Evolutionary conservation across 2,329 filamentous ascomycete species (phyloP).

Genomic region (Dothistroma septosporum): DNA sequence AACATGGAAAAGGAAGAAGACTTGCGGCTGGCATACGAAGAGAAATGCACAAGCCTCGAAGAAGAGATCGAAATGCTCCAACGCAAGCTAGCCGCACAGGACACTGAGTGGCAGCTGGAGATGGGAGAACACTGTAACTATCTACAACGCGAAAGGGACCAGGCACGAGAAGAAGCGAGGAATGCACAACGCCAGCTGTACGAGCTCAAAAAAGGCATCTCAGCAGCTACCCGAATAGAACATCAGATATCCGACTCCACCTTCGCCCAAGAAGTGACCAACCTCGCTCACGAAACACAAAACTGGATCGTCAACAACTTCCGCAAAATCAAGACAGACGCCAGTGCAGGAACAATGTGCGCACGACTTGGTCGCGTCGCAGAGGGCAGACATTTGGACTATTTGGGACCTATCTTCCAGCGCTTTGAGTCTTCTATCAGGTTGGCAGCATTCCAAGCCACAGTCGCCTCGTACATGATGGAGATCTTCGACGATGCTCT

Average conservation of each 20-base stretch:
- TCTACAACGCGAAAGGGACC: constrained; percentile 11
- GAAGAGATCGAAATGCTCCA: constrained; percentile 17
- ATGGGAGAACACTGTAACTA: constrained; percentile 9
- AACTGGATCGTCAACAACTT: constrained; percentile 72
- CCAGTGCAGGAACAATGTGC: constrained; percentile 22
- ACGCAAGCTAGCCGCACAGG: constrained; percentile 10
- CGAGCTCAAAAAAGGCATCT: constrained; percentile 69
- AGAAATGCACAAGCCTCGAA: constrained; percentile 19
- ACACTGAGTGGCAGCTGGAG: constrained; percentile 16
- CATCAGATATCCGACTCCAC: constrained; percentile 63
- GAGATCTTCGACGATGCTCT: constrained; percentile 59
- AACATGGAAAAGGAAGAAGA: constrained; percentile 22
- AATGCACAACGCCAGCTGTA: constrained; percentile 53
- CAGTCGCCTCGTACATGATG: constrained; percentile 58
- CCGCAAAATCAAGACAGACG: constrained; percentile 54
- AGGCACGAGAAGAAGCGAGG: constrained; percentile 18
- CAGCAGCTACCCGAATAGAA: constrained; percentile 59
- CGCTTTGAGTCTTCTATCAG: constrained; percentile 53
- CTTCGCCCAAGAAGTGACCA: constrained; percentile 57
- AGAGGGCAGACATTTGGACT: constrained; percentile 20
- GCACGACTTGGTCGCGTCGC: constrained; percentile 22
- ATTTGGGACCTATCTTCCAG: constrained; percentile 44
- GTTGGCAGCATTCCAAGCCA: constrained; percentile 59
- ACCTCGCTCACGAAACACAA: constrained; percentile 63
- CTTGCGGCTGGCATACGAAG: constrained; percentile 21